Percentiles rank a stretch among this genome's conserved stretches.
These are phyloP conservation scores for Globisporangium uncinulatum DNA, from an alignment of 352 stramenopile species.

Conservation along the genomic window DNA sequence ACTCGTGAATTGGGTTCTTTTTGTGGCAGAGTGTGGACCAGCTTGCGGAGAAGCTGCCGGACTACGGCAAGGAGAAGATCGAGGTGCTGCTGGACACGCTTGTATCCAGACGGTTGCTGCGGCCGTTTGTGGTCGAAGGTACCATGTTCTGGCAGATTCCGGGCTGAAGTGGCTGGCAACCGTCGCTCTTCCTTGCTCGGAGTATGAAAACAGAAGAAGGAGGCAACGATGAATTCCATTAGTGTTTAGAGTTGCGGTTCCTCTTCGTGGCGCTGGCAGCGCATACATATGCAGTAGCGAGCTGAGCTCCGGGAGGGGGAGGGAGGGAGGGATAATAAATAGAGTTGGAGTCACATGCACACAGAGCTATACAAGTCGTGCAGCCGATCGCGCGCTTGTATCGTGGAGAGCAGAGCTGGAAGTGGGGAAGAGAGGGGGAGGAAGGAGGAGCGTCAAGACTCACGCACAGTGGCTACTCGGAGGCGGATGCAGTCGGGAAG, in stretches of 20 bases:
- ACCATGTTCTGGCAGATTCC: constrained; percentile 82
- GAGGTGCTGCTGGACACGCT: constrained; percentile 75
- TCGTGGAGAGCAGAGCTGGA: background rate
- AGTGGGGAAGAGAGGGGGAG: background rate
- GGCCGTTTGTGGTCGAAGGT: constrained; percentile 79
- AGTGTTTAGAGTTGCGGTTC: constrained; percentile 4
- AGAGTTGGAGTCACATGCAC: constrained; percentile 16
- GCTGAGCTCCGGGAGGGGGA: constrained; percentile 4
- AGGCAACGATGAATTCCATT: constrained; percentile 3
- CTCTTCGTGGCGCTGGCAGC: background rate
- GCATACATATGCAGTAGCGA: constrained; percentile 13
- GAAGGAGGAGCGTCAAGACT: background rate
- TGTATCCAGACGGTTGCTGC: constrained; percentile 66
- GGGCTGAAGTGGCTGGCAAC: constrained; percentile 13
- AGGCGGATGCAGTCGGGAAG: constrained; percentile 29
- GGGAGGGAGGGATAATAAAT: constrained; percentile 19
- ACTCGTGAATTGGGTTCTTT: background rate
- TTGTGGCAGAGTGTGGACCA: constrained; percentile 54
- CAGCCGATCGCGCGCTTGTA: background rate
- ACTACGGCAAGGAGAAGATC: constrained; percentile 65
- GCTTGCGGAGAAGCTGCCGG: constrained; percentile 56
- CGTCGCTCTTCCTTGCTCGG: background rate
- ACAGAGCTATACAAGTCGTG: constrained; percentile 9
- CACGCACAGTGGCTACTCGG: constrained; percentile 2
- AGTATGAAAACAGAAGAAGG: no score